Conservation (phyloP, 2,329 filamentous ascomycete species). For the Pestalotiopsis fici region DNA sequence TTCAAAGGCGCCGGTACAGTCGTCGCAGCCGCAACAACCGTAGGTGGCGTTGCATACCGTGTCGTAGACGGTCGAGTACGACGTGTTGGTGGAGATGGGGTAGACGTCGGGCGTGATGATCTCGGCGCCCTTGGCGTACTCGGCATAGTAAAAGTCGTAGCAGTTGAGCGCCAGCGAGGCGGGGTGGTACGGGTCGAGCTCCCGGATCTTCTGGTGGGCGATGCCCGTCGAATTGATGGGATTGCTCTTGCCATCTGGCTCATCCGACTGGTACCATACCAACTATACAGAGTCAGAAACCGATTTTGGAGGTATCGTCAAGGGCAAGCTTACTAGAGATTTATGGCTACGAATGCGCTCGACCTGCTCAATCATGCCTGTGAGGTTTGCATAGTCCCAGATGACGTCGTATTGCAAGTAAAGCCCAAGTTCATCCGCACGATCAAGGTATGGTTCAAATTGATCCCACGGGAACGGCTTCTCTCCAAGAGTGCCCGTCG, state of each 20-base stretch:
- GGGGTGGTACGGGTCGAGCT: conserved; percentile 52
- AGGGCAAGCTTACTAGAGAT: conserved; percentile 22
- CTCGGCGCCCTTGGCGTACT: conserved; percentile 51
- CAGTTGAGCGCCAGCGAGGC: conserved; percentile 53
- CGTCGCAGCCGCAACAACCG: conserved; percentile 54
- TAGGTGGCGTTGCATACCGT: conserved; percentile 52
- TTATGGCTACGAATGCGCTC: conserved; percentile 31
- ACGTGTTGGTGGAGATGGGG: conserved; percentile 47
- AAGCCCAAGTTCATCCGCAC: conserved; percentile 18
- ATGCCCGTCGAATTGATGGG: conserved; percentile 43
- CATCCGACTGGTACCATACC: conserved; percentile 51
- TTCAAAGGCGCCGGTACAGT: conserved; percentile 43
- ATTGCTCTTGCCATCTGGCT: conserved; percentile 48
- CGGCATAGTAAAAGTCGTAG: conserved; percentile 50
- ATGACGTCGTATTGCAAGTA: conserved; percentile 20
- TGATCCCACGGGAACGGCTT: conserved; percentile 18
- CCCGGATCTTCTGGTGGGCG: conserved; percentile 43
- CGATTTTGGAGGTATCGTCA: too few relatives aligned
- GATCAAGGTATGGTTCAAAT: conserved; percentile 20
- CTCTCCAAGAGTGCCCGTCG: conserved; percentile 16
- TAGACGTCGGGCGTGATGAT: conserved; percentile 53
- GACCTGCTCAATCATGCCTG: conserved; percentile 29
- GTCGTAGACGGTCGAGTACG: conserved; percentile 42
- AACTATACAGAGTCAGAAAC: conserved; percentile 19
- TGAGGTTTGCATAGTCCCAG: conserved; percentile 16